These are phyloP conservation scores for Persicaria tinctoria DNA, from an alignment of 148 eudicot species.

Conservation along the genomic window DNA sequence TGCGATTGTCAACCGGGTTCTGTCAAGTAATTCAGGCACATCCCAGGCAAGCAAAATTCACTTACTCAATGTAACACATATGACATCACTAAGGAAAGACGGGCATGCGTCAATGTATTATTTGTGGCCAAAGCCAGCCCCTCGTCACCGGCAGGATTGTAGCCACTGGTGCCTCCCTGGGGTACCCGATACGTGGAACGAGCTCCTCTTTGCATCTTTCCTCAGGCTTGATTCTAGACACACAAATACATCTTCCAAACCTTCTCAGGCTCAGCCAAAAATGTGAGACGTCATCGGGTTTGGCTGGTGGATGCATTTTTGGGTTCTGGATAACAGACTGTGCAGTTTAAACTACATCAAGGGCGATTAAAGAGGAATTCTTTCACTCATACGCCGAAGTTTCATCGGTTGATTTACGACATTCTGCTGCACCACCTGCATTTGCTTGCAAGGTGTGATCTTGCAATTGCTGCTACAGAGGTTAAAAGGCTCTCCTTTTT, in stretches of 20 bases:
- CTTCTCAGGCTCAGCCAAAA: neutral
- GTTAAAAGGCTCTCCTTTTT: neutral
- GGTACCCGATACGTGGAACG: conserved; percentile 87
- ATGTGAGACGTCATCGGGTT: neutral
- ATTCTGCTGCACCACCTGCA: too few species aligned
- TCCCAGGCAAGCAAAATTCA: conserved; percentile 24
- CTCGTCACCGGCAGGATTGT: conserved; percentile 72
- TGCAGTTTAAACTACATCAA: too few species aligned
- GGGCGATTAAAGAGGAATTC: too few species aligned
- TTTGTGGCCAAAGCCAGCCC: conserved; percentile 40
- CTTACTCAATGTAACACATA: conserved; percentile 48
- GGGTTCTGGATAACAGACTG: too few species aligned
- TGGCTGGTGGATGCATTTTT: neutral
- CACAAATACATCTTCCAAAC: neutral
- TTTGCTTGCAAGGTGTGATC: neutral
- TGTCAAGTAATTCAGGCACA: conserved; percentile 7
- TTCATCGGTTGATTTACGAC: too few species aligned
- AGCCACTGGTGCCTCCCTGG: conserved; percentile 97
- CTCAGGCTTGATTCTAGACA: conserved; percentile 27
- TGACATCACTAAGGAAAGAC: conserved; percentile 64
- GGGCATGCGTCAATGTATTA: conserved; percentile 72
- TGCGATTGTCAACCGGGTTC: conserved; percentile 29
- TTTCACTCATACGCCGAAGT: too few species aligned
- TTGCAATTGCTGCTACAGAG: conserved; percentile 5
- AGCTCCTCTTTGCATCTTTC: conserved; percentile 56